phyloP scores from a whole-genome alignment of 768 basidiomycete genomes.

The Xerocomellus dryophilus region DNA sequence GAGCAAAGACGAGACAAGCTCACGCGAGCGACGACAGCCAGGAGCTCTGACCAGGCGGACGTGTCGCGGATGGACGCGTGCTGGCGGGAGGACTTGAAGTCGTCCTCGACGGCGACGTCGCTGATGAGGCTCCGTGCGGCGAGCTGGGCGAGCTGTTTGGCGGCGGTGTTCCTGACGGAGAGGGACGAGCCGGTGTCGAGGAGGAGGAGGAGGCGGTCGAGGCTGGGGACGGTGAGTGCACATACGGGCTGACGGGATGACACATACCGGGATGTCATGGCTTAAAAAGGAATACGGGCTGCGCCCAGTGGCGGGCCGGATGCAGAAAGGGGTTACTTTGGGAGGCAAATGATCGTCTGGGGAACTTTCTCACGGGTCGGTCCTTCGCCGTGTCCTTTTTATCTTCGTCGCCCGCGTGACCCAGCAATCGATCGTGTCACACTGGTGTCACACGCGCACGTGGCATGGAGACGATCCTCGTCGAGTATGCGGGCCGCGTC shows the following conservation, averaged over 20 bases:
- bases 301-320: constrained; percentile 46
- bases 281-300: constrained; percentile 50
- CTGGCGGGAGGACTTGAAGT: constrained; percentile 59
- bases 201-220: constrained; percentile 94
- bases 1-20: constrained; percentile 13
- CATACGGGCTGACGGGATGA: neutral
- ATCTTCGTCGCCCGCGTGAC: constrained; percentile 50
- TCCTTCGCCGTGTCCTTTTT: constrained; percentile 55
- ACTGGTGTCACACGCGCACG: constrained; percentile 26
- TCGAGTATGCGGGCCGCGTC: constrained; percentile 16
- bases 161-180: constrained; percentile 90
- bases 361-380: constrained; percentile 50
- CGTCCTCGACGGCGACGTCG: constrained; percentile 79
- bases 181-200: constrained; percentile 92
- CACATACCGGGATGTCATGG: constrained; percentile 74
- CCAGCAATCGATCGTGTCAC: constrained; percentile 39
- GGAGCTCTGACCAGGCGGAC: constrained; percentile 84
- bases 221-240: constrained; percentile 44
- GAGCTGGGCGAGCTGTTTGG: constrained; percentile 91
- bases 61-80: constrained; percentile 60
- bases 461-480: constrained; percentile 1
- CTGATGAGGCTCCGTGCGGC: constrained; percentile 81
- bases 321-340: constrained; percentile 39
- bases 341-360: constrained; percentile 44
- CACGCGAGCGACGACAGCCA: constrained; percentile 89